phyloP scores from a whole-genome alignment of 169 alveolate species.

The Pseudocohnilembus persalinus region DNA sequence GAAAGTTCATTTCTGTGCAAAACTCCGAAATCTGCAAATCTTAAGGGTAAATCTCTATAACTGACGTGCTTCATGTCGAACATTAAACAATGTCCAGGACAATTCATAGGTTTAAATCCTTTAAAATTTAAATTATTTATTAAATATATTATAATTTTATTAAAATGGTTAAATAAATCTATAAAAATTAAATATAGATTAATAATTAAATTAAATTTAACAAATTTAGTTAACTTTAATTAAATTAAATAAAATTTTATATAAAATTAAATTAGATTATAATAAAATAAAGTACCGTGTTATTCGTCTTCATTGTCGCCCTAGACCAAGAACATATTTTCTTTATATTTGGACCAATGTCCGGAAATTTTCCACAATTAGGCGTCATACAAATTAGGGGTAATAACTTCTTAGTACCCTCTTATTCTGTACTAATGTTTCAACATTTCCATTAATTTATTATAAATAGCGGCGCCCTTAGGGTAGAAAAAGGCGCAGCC shows the following conservation, averaged over 20 bases:
- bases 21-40: slow-evolving; percentile 99
- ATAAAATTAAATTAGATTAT: too few species aligned
- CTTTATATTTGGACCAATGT: slow-evolving; percentile 97
- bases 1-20: slow-evolving; percentile 98
- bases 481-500: slow-evolving; percentile 96
- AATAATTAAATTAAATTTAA: too few species aligned
- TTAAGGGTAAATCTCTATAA: slow-evolving; percentile 96
- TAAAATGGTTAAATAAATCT: slow-evolving; percentile 92
- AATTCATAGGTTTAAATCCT: slow-evolving; percentile 99
- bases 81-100: slow-evolving; percentile 99
- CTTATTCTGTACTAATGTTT: slow-evolving; percentile 88
- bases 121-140: too few species aligned
- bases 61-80: slow-evolving; percentile 91
- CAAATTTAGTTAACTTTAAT: too few species aligned
- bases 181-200: slow-evolving; percentile 91
- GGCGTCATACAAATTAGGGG: slow-evolving; percentile 96
- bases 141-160: too few species aligned
- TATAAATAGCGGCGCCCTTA: slow-evolving; percentile 96
- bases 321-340: slow-evolving; percentile 73
- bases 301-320: slow-evolving; percentile 35
- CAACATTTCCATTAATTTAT: slow-evolving; percentile 94
- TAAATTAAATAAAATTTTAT: too few species aligned
- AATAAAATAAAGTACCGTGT: not conserved
- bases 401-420: slow-evolving; percentile 93
- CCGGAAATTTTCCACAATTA: slow-evolving; percentile 98